Evolutionary conservation across 331 rosid genomes (phyloP).

Genomic region (Malus hybrid): DNA sequence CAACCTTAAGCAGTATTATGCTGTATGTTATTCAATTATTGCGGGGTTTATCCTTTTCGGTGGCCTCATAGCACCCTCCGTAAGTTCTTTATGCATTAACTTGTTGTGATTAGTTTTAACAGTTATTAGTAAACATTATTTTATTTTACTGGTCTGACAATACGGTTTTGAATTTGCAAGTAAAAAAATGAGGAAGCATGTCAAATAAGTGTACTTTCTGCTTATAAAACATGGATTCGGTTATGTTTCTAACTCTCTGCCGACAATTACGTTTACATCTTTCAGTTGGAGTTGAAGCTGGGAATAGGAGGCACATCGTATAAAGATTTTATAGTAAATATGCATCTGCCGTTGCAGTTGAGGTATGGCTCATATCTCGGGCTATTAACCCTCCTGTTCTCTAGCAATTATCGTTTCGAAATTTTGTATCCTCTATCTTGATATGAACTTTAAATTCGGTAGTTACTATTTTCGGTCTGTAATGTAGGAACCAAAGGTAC

Average conservation of each 20-base stretch:
- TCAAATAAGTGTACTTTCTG: neutral
- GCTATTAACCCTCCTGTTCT: neutral
- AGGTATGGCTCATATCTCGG: too few species aligned
- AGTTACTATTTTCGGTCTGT: neutral
- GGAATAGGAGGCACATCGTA: conserved; percentile 97
- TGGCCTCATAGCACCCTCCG: too few species aligned
- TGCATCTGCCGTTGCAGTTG: too few species aligned
- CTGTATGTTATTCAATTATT: too few species aligned
- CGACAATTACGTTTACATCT: conserved; percentile 8
- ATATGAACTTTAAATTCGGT: neutral
- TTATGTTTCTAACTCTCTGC: conserved; percentile 10
- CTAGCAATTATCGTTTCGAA: neutral
- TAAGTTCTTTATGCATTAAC: too few species aligned
- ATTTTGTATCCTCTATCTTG: neutral
- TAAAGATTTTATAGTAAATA: conserved; percentile 20
- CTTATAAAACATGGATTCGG: neutral
- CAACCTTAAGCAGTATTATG: too few species aligned
- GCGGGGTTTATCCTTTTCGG: too few species aligned
- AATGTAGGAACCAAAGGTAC: neutral
- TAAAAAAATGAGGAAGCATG: neutral
- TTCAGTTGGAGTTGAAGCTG: conserved; percentile 90
- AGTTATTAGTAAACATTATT: too few species aligned
- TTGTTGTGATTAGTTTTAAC: too few species aligned
- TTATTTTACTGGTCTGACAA: too few species aligned
- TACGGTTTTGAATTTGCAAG: neutral